These are phyloP conservation scores for Cyclostephanos invisitatus DNA, from an alignment of 108 stramenopile species.

Conservation along the genomic window DNA sequence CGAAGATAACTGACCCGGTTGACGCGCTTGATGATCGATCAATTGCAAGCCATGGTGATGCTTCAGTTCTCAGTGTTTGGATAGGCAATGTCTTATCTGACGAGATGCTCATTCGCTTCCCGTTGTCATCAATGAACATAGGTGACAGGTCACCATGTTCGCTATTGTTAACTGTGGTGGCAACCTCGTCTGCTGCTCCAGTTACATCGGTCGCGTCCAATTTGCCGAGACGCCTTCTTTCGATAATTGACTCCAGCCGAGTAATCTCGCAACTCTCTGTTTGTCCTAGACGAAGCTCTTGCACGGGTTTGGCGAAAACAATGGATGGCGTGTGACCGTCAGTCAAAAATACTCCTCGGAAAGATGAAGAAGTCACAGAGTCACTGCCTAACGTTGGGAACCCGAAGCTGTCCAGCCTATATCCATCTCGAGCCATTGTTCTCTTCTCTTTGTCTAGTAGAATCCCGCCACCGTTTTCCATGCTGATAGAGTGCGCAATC, in stretches of 20 bases:
- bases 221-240: neutral
- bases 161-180: constrained; percentile 19
- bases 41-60: constrained; percentile 18
- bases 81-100: constrained; percentile 17
- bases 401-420: neutral
- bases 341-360: neutral
- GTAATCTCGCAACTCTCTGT: neutral
- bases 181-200: constrained; percentile 18
- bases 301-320: constrained; percentile 6
- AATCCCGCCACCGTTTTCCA: constrained; percentile 43
- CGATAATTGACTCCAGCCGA: neutral
- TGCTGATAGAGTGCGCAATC: constrained; percentile 37
- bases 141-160: too few relatives aligned
- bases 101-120: neutral
- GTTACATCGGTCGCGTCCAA: constrained; percentile 10
- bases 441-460: constrained; percentile 36
- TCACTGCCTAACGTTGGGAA: neutral
- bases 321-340: neutral
- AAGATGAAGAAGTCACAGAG: constrained; percentile 4
- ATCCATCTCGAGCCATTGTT: constrained; percentile 8
- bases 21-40: constrained; percentile 29
- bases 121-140: neutral
- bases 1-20: constrained; percentile 24
- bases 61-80: constrained; percentile 20
- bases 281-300: constrained; percentile 13